Evolutionary conservation across 1,139 yeast species (phyloP).

Genomic region (Suhomyces coccinellae): DNA sequence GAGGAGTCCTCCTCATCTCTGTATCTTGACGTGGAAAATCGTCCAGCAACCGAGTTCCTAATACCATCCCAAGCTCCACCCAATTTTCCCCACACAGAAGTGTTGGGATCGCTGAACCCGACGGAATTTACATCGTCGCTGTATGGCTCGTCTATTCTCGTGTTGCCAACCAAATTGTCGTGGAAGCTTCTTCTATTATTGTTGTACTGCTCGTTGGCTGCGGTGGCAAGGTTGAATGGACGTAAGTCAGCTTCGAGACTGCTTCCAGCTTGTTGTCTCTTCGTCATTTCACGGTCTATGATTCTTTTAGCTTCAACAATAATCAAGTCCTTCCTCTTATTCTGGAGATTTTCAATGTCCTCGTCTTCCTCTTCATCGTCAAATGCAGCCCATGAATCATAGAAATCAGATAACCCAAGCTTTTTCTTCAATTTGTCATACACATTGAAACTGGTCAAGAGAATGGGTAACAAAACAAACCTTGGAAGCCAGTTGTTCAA

Average conservation of each 20-base stretch:
- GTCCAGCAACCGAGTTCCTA: conserved; percentile 19
- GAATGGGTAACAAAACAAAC: conserved; percentile 65
- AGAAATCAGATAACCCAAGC: conserved; percentile 50
- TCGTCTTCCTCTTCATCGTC: conserved; percentile 15
- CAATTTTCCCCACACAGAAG: conserved; percentile 25
- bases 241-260: conserved; percentile 20
- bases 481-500: conserved; percentile 78
- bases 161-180: conserved; percentile 17
- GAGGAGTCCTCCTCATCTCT: conserved; percentile 22
- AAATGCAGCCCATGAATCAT: conserved; percentile 43
- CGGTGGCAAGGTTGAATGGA: conserved; percentile 30
- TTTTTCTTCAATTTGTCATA: conserved; percentile 61
- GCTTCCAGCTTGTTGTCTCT: conserved; percentile 23
- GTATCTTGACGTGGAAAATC: conserved; percentile 14
- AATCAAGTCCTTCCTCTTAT: conserved; percentile 36
- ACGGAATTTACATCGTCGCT: conserved; percentile 2
- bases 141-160: conserved; percentile 7
- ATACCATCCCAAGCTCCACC: conserved; percentile 29
- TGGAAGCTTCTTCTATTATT: conserved; percentile 31
- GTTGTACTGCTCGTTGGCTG: conserved; percentile 37
- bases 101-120: not conserved
- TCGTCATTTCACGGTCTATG: conserved; percentile 36
- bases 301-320: conserved; percentile 48
- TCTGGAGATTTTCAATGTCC: conserved; percentile 18
- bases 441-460: conserved; percentile 63